Conservation (phyloP, 495 filamentous ascomycete species). For the Lepidopterella palustris region DNA sequence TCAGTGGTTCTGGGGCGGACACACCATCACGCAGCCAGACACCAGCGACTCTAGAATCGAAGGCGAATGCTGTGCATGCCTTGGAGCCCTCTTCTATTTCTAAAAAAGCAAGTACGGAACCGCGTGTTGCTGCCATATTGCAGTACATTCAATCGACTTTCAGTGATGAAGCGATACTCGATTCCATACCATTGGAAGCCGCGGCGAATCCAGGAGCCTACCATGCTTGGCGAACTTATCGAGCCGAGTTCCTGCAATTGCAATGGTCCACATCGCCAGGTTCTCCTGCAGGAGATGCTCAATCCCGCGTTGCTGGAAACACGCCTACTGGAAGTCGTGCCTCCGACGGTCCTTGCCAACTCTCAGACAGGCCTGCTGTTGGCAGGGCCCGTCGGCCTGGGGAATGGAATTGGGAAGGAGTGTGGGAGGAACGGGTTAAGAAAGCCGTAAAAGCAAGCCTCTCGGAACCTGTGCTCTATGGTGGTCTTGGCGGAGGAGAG, state of each 20-base stretch:
- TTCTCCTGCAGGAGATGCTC: slow-evolving; percentile 9
- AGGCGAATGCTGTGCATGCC: background rate
- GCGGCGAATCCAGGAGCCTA: slow-evolving; percentile 84
- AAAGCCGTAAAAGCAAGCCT: slow-evolving; percentile 68
- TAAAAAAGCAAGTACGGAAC: slow-evolving; percentile 1
- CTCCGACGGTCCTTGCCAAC: too few relatives aligned
- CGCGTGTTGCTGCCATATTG: slow-evolving; percentile 57
- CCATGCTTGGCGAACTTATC: slow-evolving; percentile 79
- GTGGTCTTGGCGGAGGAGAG: slow-evolving; percentile 52
- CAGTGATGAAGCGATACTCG: slow-evolving; percentile 66
- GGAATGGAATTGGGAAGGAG: slow-evolving; percentile 94
- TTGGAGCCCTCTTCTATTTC: background rate
- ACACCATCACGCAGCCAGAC: slow-evolving; percentile 12
- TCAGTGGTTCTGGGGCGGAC: slow-evolving; percentile 24
- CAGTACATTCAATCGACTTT: slow-evolving; percentile 77
- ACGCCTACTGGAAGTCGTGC: background rate
- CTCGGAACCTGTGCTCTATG: slow-evolving; percentile 71
- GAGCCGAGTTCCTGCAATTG: slow-evolving; percentile 26
- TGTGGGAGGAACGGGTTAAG: slow-evolving; percentile 80
- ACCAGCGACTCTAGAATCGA: slow-evolving; percentile 4
- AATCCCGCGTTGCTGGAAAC: background rate
- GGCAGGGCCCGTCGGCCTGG: slow-evolving; percentile 52
- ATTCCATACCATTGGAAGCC: slow-evolving; percentile 69
- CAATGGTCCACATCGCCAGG: slow-evolving; percentile 1
- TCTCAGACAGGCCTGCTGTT: slow-evolving; percentile 3